A percentile compares a stretch with the other conserved stretches of the same genome.
Evolutionary conservation across 495 filamentous ascomycete species (phyloP).

Genomic region (Xylaria venustula): DNA sequence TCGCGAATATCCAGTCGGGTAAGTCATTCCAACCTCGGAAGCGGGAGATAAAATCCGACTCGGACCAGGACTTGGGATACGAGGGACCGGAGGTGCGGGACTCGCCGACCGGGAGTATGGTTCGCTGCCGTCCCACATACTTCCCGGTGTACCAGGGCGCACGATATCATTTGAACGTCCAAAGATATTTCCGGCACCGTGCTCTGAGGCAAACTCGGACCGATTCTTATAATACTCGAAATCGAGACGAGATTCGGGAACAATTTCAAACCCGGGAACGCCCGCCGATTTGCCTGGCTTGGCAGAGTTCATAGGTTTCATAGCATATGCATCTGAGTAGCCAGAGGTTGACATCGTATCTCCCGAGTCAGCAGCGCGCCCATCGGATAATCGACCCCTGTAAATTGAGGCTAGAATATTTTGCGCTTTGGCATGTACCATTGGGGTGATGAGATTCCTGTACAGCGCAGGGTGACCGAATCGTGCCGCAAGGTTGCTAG

Average conservation of each 20-base stretch:
- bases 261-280: conserved; percentile 75
- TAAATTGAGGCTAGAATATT: conserved; percentile 80
- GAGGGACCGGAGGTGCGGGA: conserved; percentile 29
- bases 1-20: conserved; percentile 25
- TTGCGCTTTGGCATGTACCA: conserved; percentile 90
- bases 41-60: conserved; percentile 19
- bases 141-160: conserved; percentile 66
- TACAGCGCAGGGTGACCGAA: conserved; percentile 93
- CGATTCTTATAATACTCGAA: conserved; percentile 90
- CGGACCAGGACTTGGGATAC: conserved; percentile 19
- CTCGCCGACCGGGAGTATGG: conserved; percentile 40
- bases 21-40: conserved; percentile 27
- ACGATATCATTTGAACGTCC: conserved; percentile 65
- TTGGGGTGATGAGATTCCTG: conserved; percentile 84
- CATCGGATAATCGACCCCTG: conserved; percentile 67
- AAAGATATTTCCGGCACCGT: conserved; percentile 75
- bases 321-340: conserved; percentile 67
- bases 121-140: conserved; percentile 39
- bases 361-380: conserved; percentile 50
- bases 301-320: conserved; percentile 78
- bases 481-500: conserved; percentile 71
- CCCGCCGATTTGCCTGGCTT: conserved; percentile 66
- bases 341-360: conserved; percentile 60
- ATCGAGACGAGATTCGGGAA: conserved; percentile 85
- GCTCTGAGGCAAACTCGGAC: conserved; percentile 82